Percentiles rank a stretch among this genome's conserved stretches.
Conservation (phyloP, 495 filamentous ascomycete species). For the Platismatia glauca region DNA sequence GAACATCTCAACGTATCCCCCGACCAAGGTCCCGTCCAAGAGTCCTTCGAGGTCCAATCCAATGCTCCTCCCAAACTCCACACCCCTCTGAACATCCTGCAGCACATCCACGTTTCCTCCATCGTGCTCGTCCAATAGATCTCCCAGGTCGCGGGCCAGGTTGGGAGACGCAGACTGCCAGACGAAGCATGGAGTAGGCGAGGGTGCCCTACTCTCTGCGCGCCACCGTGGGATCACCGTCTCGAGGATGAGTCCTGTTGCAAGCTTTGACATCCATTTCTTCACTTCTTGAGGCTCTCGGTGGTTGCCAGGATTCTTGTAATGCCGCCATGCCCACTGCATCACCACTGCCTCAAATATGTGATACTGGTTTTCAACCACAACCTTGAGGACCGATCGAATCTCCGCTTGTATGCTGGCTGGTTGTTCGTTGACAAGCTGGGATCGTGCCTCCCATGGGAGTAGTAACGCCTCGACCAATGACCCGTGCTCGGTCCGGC, state of each 20-base stretch:
- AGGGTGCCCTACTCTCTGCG: not conserved
- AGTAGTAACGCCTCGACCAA: not conserved
- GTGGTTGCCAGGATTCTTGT: not conserved
- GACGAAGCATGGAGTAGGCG: not conserved
- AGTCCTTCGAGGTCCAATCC: not conserved
- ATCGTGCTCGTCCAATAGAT: not conserved
- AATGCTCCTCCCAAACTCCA: slow-evolving; percentile 4
- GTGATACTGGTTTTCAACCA: not conserved
- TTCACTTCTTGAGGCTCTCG: not conserved
- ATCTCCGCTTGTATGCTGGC: not conserved
- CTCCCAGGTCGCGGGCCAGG: not conserved
- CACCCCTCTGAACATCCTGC: not conserved
- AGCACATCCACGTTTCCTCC: not conserved
- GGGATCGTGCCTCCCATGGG: not conserved
- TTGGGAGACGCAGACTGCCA: not conserved
- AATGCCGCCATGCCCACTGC: not conserved
- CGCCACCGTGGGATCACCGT: not conserved
- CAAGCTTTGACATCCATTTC: not conserved
- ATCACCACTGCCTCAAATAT: not conserved
- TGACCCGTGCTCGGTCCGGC: not conserved
- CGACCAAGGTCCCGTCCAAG: not conserved
- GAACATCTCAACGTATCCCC: not conserved
- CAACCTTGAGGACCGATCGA: not conserved
- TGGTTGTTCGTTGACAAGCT: not conserved
- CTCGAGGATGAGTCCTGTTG: not conserved